Percentiles rank a stretch among this genome's conserved stretches.
Conservation (phyloP, 2,329 filamentous ascomycete species). For the Cytospora mali region DNA sequence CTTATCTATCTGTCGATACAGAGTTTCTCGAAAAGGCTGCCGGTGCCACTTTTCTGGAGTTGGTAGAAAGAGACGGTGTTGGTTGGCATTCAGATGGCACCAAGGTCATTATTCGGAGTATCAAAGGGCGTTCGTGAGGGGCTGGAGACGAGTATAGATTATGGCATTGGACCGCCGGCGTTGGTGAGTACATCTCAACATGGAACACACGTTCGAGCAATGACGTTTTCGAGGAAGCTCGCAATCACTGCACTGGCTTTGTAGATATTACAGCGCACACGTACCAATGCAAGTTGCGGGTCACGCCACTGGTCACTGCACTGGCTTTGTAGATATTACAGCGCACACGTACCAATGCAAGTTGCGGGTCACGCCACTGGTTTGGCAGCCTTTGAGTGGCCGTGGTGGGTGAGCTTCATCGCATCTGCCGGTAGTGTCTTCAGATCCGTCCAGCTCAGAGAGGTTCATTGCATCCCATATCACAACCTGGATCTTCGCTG, state of each 20-base stretch:
- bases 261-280: neutral
- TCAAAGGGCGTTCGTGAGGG: conserved; percentile 43
- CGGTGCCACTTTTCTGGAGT: conserved; percentile 70
- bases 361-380: neutral
- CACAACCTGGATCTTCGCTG: neutral
- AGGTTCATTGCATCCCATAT: neutral
- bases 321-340: neutral
- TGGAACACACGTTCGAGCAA: neutral
- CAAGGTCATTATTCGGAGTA: conserved; percentile 73
- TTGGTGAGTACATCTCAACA: conserved; percentile 14
- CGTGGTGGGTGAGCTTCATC: neutral
- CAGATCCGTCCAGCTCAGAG: neutral
- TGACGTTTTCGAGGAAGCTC: neutral
- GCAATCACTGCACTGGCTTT: neutral
- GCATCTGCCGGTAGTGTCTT: neutral
- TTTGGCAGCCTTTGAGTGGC: neutral
- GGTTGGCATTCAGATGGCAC: conserved; percentile 80
- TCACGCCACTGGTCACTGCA: neutral
- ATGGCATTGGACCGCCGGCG: neutral
- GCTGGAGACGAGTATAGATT: neutral
- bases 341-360: neutral
- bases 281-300: neutral
- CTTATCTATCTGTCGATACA: conserved; percentile 75
- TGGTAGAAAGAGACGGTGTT: conserved; percentile 70
- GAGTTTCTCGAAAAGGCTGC: conserved; percentile 70